Conservation (phyloP, 352 stramenopile genomes). For the Pythium brassicae region DNA sequence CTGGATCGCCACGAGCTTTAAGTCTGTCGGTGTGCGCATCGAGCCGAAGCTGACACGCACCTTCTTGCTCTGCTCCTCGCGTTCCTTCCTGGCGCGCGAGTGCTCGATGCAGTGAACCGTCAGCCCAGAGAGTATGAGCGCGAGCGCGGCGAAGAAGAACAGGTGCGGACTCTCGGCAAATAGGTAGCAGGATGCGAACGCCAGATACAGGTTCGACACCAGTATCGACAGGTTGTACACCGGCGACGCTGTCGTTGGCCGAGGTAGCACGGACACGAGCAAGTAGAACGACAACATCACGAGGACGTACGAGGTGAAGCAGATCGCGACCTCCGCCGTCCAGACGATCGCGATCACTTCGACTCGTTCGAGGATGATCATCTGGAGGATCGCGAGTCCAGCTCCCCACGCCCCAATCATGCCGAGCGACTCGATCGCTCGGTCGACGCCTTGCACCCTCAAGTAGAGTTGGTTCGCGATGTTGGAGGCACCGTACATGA, state of each 20-base stretch:
- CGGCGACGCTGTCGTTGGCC: constrained; percentile 18
- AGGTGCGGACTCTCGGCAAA: constrained; percentile 19
- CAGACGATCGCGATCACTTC: constrained; percentile 25
- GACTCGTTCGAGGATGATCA: constrained; percentile 19
- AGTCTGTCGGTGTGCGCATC: constrained; percentile 19
- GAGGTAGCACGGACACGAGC: constrained; percentile 25
- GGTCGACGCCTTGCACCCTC: constrained; percentile 16
- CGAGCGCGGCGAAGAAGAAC: constrained; percentile 16
- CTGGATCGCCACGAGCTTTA: constrained; percentile 11
- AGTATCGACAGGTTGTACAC: constrained; percentile 38
- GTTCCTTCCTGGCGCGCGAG: constrained; percentile 3
- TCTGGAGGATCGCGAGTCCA: constrained; percentile 24
- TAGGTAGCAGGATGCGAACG: constrained; percentile 20
- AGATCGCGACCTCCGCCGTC: constrained; percentile 17
- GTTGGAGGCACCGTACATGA: constrained; percentile 35
- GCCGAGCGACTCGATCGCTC: constrained; percentile 24
- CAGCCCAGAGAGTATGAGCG: constrained; percentile 28
- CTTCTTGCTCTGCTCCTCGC: constrained; percentile 4
- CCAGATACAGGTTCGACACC: constrained; percentile 32
- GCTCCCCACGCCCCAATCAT: constrained; percentile 27
- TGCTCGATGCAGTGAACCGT: constrained; percentile 22
- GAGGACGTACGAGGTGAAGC: constrained; percentile 27
- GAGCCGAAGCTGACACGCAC: constrained; percentile 23
- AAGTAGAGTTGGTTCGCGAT: constrained; percentile 36
- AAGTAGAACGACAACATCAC: constrained; percentile 39